Percentiles rank a stretch among this genome's conserved stretches.
phyloP scores from a whole-genome alignment of 2,329 filamentous ascomycete genomes.

The Scorias spongiosa region DNA sequence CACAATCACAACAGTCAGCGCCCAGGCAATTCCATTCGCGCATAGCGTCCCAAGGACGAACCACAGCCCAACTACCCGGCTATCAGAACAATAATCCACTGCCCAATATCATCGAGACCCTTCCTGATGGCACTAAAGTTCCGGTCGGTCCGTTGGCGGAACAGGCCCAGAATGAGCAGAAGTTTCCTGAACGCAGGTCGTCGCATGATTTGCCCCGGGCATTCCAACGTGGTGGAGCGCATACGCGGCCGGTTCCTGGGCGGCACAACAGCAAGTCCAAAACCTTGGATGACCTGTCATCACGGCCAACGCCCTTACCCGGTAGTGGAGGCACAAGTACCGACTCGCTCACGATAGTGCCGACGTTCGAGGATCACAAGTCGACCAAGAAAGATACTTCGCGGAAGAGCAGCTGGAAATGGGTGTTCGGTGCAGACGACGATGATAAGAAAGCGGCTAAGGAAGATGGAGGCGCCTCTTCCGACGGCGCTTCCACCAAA shows the following conservation, averaged over 20 bases:
- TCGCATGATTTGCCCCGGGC: slow-evolving; percentile 20
- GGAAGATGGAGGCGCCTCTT: slow-evolving; percentile 12
- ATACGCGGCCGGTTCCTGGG: slow-evolving; percentile 21
- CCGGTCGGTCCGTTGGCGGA: slow-evolving; percentile 10
- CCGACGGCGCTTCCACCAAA: slow-evolving; percentile 6
- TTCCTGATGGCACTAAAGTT: slow-evolving; percentile 20
- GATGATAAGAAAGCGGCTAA: slow-evolving; percentile 50
- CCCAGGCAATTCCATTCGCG: slow-evolving; percentile 39
- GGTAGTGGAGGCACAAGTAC: slow-evolving; percentile 53
- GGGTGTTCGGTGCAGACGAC: slow-evolving; percentile 55
- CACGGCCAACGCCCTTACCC: slow-evolving; percentile 52
- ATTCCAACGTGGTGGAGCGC: slow-evolving; percentile 19
- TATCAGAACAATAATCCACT: slow-evolving; percentile 29
- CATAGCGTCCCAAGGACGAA: slow-evolving; percentile 40
- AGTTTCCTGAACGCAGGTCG: slow-evolving; percentile 37
- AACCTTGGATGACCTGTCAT: slow-evolving; percentile 49
- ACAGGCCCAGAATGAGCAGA: slow-evolving; percentile 11
- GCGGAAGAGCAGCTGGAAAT: slow-evolving; percentile 74
- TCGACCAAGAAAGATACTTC: slow-evolving; percentile 50
- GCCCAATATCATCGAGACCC: slow-evolving; percentile 50
- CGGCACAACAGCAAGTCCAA: slow-evolving; percentile 14
- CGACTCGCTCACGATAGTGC: slow-evolving; percentile 66
- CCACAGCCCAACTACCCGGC: slow-evolving; percentile 36
- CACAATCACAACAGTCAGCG: slow-evolving; percentile 12
- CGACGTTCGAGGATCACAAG: slow-evolving; percentile 59